Evolutionary conservation across 495 filamentous ascomycete species (phyloP), one percentile per base, ranked within the genome.

Genomic region (Mycothermus thermophilus): DNA sequence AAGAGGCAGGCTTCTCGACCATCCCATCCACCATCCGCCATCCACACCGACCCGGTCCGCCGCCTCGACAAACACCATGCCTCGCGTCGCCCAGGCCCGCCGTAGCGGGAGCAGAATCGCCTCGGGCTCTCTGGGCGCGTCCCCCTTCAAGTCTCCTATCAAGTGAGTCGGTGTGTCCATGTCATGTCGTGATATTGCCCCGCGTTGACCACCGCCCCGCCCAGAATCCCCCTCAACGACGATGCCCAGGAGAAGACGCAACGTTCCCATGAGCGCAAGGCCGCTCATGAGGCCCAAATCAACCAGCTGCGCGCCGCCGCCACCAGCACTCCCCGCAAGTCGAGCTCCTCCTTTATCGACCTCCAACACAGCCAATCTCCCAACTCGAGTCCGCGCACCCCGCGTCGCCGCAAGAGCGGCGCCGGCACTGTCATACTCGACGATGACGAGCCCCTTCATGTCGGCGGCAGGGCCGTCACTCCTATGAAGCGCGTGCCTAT

Each of bases 401-500:
- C 62, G 16, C 57, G 69, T 50, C 54, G 71, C 21, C 46, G 52
- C 30, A 57, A 24, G 52, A 52, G 30, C 54, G 38, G 63, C 20
- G 62, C 62, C 9, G 69, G 73, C 44, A 72, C 77, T 25, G 76
- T 74, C 46, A 60, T 36, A 9, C 14, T 55, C 41, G 58, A 62
- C 49, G 74, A 82, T 48, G 79, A 75, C 24, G 64, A 68, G 38
- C 55, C 67, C 22, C 58, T 71, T 13, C 59, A 71, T 17, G 74
- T 83, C 20, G 72, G 65, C 32, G 72, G 73, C 21, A 69, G 62
- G 28, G 81, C 77, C 11, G 80, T 94, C 32, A 96, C 90, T 20
- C 90, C 90, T 11, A 85, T 94, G 79, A 93, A 94, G 67, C 80
- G 90, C 27, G 83, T 93, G 21, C 92, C 90, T 0, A 80, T 99